Evolutionary conservation across 2,329 filamentous ascomycete genomes (phyloP).

Genomic region (Beauveria australis): DNA sequence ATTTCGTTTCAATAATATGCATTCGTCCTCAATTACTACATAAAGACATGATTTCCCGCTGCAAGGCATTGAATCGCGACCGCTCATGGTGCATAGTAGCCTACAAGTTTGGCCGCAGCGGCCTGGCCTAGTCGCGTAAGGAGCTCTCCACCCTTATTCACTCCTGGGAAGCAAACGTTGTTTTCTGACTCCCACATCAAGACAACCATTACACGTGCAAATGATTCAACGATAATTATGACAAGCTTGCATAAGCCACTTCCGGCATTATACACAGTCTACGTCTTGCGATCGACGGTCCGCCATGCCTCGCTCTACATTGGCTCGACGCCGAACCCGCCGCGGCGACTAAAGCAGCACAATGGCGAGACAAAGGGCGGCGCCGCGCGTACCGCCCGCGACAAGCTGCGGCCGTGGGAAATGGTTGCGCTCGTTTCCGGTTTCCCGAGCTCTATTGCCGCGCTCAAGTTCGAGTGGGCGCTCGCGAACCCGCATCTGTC

Average conservation of each 20-base stretch:
- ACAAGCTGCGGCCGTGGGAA: slow-evolving; percentile 74
- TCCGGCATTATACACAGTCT: slow-evolving; percentile 87
- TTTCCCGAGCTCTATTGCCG: slow-evolving; percentile 79
- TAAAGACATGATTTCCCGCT: no score
- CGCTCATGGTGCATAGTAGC: no score
- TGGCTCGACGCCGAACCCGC: slow-evolving; percentile 84
- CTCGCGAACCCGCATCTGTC: slow-evolving; percentile 80
- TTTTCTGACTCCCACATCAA: not conserved
- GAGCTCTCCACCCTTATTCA: not conserved
- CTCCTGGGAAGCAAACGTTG: not conserved
- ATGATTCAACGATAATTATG: slow-evolving; percentile 13
- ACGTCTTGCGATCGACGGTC: slow-evolving; percentile 78
- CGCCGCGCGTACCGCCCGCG: slow-evolving; percentile 64
- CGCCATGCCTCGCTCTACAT: slow-evolving; percentile 70
- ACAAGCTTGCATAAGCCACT: slow-evolving; percentile 51
- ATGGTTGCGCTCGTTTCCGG: slow-evolving; percentile 82
- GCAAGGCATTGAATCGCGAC: not conserved
- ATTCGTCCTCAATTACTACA: no score
- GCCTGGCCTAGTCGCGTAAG: not conserved
- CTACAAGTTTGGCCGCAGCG: no score
- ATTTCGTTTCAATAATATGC: not conserved
- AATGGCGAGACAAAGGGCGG: slow-evolving; percentile 81
- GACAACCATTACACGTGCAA: not conserved
- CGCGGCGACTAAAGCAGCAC: slow-evolving; percentile 78
- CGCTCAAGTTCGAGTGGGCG: slow-evolving; percentile 95